These are phyloP conservation scores for Fusarium concolor DNA, from an alignment of 2,329 filamentous ascomycete genomes.

Conservation along the genomic window DNA sequence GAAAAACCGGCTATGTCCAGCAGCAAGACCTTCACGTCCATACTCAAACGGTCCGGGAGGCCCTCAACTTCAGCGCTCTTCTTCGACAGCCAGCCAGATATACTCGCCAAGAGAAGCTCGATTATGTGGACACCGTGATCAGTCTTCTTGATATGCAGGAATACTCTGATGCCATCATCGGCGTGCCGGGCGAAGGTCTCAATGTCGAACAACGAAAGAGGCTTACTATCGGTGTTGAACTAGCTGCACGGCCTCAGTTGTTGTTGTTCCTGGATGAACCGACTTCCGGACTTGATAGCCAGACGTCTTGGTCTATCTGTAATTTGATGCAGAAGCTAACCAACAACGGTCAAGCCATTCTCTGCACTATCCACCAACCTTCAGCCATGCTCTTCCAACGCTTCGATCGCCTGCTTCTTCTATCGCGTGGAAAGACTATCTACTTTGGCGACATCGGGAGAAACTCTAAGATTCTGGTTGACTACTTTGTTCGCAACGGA, in stretches of 20 bases:
- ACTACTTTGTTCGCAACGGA: constrained; percentile 73
- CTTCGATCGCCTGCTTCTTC: constrained; percentile 69
- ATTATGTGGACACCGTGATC: constrained; percentile 82
- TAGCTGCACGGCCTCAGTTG: constrained; percentile 64
- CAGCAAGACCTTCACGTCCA: constrained; percentile 87
- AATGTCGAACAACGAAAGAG: constrained; percentile 70
- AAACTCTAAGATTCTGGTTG: constrained; percentile 64
- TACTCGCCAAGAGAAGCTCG: constrained; percentile 77
- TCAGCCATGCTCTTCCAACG: constrained; percentile 61
- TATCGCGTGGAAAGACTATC: constrained; percentile 71
- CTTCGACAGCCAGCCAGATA: constrained; percentile 80
- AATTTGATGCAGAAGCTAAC: constrained; percentile 69
- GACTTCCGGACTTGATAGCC: constrained; percentile 68
- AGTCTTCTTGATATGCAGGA: constrained; percentile 71
- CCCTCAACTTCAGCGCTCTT: constrained; percentile 82
- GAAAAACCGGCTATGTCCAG: constrained; percentile 88
- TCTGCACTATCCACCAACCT: constrained; percentile 65
- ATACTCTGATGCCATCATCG: constrained; percentile 72
- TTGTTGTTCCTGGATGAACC: constrained; percentile 70
- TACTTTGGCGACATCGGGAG: constrained; percentile 74
- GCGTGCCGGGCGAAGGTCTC: constrained; percentile 67
- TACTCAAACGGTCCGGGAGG: constrained; percentile 85
- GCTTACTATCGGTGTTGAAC: constrained; percentile 67
- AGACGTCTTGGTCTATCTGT: constrained; percentile 70
- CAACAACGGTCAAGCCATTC: constrained; percentile 59